Base-by-base conservation (phyloP, 2,329 filamentous ascomycete species). In the Venturia asperata region DNA sequence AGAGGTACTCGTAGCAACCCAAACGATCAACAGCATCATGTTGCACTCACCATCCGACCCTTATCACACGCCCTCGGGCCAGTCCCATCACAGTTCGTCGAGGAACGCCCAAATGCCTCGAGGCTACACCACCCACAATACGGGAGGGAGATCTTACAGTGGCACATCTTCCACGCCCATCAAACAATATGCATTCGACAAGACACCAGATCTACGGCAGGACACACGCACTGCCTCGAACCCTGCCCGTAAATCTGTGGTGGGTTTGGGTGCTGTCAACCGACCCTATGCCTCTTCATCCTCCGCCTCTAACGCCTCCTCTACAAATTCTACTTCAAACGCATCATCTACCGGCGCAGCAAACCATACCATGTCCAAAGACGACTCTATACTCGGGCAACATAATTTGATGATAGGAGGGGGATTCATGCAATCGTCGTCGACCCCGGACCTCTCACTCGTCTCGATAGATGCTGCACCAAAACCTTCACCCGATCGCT, bases 401-500 rank as follows among this genome's bases (percentile, higher is more conserved):
- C 67, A 75, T 78, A 79, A 81, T 47, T 75, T 79, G 45, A 15
- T n/a, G 52, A 19, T 58, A 17, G 52, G 30, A 24, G 52, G 52
- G 37, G 52, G 52, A 27, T 80, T 81, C 61, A 80, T 81, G 65
- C 72, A 84, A 17, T 81, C 81, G 52, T 77, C 79, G 55, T 76
- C 77, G 61, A 75, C 81, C 34, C 82, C 85, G 61, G 83, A 83
- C 77, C 68, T 86, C 74, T 77, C 81, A 70, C 72, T 87, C 77
- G 75, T 78, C 37, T 69, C 78, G n/a, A 79, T 82, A 63, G 82
- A 87, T 52, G 80, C 82, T 4, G 80, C 85, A 27, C 76, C 80
- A 58, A 92, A 91, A 71, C 80, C 87, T 27, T 86, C 89, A 1
- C 90, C 91, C 1, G 92, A 96, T 74, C 86, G 93, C 66, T 97